phyloP scores from a whole-genome alignment of 805 yeast genomes.

The Pichia eremophila region DNA sequence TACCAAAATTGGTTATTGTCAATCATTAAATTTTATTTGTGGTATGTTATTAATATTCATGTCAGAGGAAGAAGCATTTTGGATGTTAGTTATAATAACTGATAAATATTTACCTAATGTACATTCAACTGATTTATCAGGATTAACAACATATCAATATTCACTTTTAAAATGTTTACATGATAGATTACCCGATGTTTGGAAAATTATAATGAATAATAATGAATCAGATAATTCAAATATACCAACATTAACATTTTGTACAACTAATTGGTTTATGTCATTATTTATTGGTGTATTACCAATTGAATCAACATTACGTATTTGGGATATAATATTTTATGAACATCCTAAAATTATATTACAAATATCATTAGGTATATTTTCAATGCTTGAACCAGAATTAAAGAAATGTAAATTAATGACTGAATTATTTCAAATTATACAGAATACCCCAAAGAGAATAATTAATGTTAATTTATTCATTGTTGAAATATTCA shows the following conservation, averaged over 20 bases:
- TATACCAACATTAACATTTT: slow-evolving; percentile 86
- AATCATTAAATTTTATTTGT: slow-evolving; percentile 84
- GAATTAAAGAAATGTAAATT: slow-evolving; percentile 32
- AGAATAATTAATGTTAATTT: slow-evolving; percentile 56
- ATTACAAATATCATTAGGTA: slow-evolving; percentile 72
- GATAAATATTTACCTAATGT: slow-evolving; percentile 82
- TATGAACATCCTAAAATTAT: slow-evolving; percentile 85
- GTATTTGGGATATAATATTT: slow-evolving; percentile 93
- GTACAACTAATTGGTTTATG: slow-evolving; percentile 98
- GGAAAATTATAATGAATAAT: slow-evolving; percentile 41
- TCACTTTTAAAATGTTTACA: slow-evolving; percentile 79
- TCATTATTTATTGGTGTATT: slow-evolving; percentile 85
- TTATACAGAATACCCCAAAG: slow-evolving; percentile 77
- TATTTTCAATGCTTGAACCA: slow-evolving; percentile 68
- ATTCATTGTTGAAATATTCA: slow-evolving; percentile 62
- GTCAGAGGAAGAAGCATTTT: slow-evolving; percentile 92
- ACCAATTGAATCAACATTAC: slow-evolving; percentile 78
- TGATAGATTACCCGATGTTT: slow-evolving; percentile 75
- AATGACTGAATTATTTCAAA: slow-evolving; percentile 53
- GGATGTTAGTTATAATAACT: slow-evolving; percentile 92
- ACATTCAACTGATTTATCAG: slow-evolving; percentile 83
- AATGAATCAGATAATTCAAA: slow-evolving; percentile 23
- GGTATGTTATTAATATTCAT: slow-evolving; percentile 77
- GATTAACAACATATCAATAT: slow-evolving; percentile 92
- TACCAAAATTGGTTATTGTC: slow-evolving; percentile 93